Conservation (phyloP, 2,329 filamentous ascomycete genomes). For the Fusarium virguliforme region DNA sequence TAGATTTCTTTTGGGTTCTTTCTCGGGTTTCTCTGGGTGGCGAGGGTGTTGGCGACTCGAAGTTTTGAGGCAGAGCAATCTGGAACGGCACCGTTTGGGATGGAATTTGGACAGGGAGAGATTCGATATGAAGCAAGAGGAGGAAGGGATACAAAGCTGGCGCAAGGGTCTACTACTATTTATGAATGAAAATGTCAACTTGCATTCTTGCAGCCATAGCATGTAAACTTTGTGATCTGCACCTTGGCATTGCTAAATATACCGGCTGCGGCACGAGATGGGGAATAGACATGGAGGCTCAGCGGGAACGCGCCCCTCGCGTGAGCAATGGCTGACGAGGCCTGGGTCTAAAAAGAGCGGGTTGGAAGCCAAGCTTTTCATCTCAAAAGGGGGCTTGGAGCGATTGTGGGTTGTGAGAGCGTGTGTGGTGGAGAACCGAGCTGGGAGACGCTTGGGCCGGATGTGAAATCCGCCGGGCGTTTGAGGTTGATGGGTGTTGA, state of each 20-base stretch:
- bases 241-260: slow-evolving; percentile 47
- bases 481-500: slow-evolving; percentile 37
- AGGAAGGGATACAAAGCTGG: slow-evolving; percentile 24
- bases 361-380: slow-evolving; percentile 41
- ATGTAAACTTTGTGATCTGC: slow-evolving; percentile 32
- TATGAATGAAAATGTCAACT: slow-evolving; percentile 33
- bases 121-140: slow-evolving; percentile 23
- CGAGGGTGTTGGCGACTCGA: slow-evolving; percentile 8
- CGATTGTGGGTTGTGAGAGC: slow-evolving; percentile 12
- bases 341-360: slow-evolving; percentile 32
- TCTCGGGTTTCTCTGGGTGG: slow-evolving; percentile 20
- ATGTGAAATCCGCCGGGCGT: slow-evolving; percentile 26
- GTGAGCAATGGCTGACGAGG: slow-evolving; percentile 41
- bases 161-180: slow-evolving; percentile 31
- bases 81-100: slow-evolving; percentile 17
- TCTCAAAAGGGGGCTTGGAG: slow-evolving; percentile 25
- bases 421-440: slow-evolving; percentile 29
- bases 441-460: slow-evolving; percentile 5
- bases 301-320: slow-evolving; percentile 39
- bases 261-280: slow-evolving; percentile 15
- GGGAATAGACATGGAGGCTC: slow-evolving; percentile 35
- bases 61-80: slow-evolving; percentile 33
- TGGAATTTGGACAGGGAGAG: slow-evolving; percentile 7
- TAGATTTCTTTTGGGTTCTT: slow-evolving; percentile 25
- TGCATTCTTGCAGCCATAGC: slow-evolving; percentile 8